Evolutionary conservation across 2,329 filamentous ascomycete species (phyloP), one percentile per base, ranked within the genome.

Genomic region (Aspergillus arachidicola): DNA sequence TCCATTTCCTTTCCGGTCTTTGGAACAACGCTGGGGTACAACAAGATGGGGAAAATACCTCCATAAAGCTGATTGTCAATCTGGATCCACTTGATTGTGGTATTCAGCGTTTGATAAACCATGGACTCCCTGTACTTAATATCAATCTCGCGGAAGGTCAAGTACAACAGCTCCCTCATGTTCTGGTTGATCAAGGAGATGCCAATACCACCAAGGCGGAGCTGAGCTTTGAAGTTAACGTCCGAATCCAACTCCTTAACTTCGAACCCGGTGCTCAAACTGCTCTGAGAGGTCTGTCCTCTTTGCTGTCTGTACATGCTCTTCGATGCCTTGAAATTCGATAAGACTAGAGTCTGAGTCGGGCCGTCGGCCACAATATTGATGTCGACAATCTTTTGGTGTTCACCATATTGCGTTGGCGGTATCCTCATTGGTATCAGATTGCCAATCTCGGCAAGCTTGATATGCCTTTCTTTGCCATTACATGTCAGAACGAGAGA

Each of bases 61-160:
- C 96, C 96, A 73, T 99, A 99, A 16, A 99, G 87, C 78, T 99
- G 95, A 71, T 99, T 99, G 79, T 99, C 95, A 70, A 99, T 92
- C 78, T 99, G 95, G 32, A 99, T 95, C 96, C 96, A 99, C 78
- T 99, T 98, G 75, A 98, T 90, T 0, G 93, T 92, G 57, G 95
- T 83, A 55, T 92, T 94, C 65, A 97, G 80, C 0, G 93, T 98
- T 78, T 99, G 95, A 74, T 97, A 97, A 19, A 97, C 83, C 21
- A 89, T 87, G n/a, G 95, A 98, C 73, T 99, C 95, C 61, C 89
- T 93, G 78, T 95, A 97, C 65, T 94, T 93, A 67, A 99, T 81
- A 70, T 95, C 90, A 30, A 98, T 91, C 66, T 97, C 94, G 57
- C 94, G 87, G 79, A 97, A 90, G 0, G 95, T 99, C 70, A 98